Evolutionary conservation across 805 yeast species (phyloP), one percentile per base, ranked within the genome.

Genomic region (Starmerella bombi): DNA sequence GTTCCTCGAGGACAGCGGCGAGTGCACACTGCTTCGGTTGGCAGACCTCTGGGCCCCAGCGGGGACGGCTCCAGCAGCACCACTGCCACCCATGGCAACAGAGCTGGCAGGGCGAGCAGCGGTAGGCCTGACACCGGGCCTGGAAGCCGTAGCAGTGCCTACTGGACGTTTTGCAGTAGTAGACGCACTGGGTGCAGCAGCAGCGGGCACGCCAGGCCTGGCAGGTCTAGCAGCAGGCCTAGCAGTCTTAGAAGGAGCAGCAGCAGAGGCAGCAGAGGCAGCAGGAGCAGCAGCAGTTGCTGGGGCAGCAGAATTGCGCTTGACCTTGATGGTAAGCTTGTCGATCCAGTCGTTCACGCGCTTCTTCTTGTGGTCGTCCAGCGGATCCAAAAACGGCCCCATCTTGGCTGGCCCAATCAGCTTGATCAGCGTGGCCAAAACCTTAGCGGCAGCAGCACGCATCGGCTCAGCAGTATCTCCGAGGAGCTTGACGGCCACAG

Each of bases 401-500:
- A 84, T 60, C 38, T 73, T 77, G 38, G 85, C 64, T 52, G 74
- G 79, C 0, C 94, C 95, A 12, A 77, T 68, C n/a, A 84, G 70
- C 58, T 80, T 83, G 78, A 82, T 77, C 37, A 85, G 59, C 0
- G 81, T 74, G 5, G 95, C 97, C 28, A 85, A 69, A 50, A 77
- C 67, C 52, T 78, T 81, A 34, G 84, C 78, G 0, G 88, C 79
- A 4, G 77, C 75, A 37, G 76, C 72, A 55, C 98, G 72, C 2
- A 82, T 78, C 1, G 88, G 81, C 36, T 84, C 93, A 55, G 79
- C 81, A 0, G 93, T 76, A 50, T 91, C 98, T 31, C 72, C 66
- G 32, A 84, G 69, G n/a, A 82, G 64, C 51, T 77, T 81, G 7
- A 71, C 64, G 1, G 75, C 70, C 1, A 64, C 58, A 1, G 65